Base-by-base conservation (phyloP, 768 basidiomycete species). In the Rubroboletus pulcherrimus region DNA sequence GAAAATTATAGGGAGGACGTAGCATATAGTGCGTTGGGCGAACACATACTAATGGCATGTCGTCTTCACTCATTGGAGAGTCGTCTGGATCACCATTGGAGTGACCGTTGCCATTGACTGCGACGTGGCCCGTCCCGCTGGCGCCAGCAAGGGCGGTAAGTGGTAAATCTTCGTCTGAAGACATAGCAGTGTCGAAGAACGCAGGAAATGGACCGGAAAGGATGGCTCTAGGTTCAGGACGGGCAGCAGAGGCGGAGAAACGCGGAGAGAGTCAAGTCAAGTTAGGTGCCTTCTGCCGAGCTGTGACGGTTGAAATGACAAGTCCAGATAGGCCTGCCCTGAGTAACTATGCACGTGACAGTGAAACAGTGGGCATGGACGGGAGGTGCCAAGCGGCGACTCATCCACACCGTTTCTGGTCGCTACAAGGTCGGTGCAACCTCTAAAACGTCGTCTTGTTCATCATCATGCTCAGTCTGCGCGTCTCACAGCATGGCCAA, bases 31-130 rank as follows among this genome's bases (percentile, higher is more conserved):
- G 21, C 14, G 43, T 29, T 24, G 38, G 47, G 42, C 17, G 55
- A 29, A 54, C 58, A 76, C 81, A 61, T 70, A 91, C 90, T 68
- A 89, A 75, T 43, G 88, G 88, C 71, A 83, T 71, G 63, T 89
- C 86, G 49, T 83, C 86, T 55, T 88, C 87, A 59, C 85, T 87
- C 80, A 85, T 80, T 26, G 78, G 75, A 49, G 74, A 75, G 64
- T 73, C 72, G 14, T 68, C 72, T 53, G 75, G 72, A 54, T 74
- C 72, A 24, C 70, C 71, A 26, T 74, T 74, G 54, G 54, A 55
- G 64, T 72, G 68, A 57, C 73, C 72, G 64, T 76, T 76, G 46
- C 76, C 74, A 60, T 83, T 81, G 55, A 75, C 73, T 59, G 69
- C 69, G 68, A 69, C 71, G 62, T 73, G 67, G 63, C 76, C 75